Conservation (phyloP, 1,284 basidiomycete genomes). For the Dichomitus squalens region DNA sequence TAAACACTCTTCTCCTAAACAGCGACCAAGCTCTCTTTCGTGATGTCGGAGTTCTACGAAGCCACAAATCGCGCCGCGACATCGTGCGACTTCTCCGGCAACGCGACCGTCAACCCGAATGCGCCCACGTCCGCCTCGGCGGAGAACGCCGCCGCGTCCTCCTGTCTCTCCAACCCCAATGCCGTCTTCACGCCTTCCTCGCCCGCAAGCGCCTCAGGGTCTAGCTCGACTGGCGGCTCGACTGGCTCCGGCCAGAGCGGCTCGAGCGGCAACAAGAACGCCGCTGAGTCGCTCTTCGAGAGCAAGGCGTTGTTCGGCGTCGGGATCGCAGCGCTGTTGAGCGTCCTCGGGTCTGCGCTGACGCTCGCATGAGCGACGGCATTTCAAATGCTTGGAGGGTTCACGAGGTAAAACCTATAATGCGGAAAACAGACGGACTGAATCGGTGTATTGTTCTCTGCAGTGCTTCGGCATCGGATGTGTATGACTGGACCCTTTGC, state of each 20-base stretch:
- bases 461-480: background rate
- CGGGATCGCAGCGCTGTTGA: conserved; percentile 38
- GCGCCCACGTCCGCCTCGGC: conserved; percentile 53
- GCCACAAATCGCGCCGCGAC: conserved; percentile 55
- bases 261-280: conserved; percentile 5
- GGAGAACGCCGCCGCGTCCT: conserved; percentile 65
- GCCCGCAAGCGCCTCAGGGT: conserved; percentile 36
- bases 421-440: background rate
- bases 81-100: conserved; percentile 80
- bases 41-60: conserved; percentile 83
- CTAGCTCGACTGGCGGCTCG: conserved; percentile 25
- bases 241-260: conserved; percentile 26
- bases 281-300: conserved; percentile 28
- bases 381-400: background rate
- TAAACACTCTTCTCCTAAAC: conserved; percentile 21
- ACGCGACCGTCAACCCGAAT: conserved; percentile 74
- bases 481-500: background rate
- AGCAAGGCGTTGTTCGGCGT: conserved; percentile 45
- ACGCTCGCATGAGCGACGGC: conserved; percentile 29
- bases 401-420: background rate
- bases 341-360: conserved; percentile 33
- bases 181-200: conserved; percentile 71
- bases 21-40: conserved; percentile 82
- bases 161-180: conserved; percentile 70
- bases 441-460: background rate